These are phyloP conservation scores for Aspergillus bertholletiae DNA, from an alignment of 495 filamentous ascomycete genomes.

Conservation along the genomic window DNA sequence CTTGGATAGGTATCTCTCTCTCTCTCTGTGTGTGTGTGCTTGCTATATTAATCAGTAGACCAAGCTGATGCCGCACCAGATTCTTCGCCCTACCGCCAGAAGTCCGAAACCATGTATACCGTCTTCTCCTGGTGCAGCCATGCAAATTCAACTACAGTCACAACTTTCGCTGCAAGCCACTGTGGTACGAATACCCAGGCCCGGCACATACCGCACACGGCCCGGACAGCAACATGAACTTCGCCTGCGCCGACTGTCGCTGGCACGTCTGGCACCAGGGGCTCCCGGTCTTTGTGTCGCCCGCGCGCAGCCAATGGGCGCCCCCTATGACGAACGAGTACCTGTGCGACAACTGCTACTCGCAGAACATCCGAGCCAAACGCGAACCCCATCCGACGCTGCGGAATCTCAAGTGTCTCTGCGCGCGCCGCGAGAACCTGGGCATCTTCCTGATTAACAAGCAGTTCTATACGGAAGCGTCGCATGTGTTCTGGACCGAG, in stretches of 20 bases:
- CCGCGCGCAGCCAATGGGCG: slow-evolving; percentile 22
- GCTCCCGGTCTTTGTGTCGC: slow-evolving; percentile 3
- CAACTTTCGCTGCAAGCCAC: neutral
- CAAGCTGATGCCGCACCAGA: too few species aligned
- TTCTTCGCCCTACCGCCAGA: slow-evolving; percentile 24
- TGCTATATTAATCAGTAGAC: too few species aligned
- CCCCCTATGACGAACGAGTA: slow-evolving; percentile 11
- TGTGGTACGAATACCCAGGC: neutral
- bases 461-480: slow-evolving; percentile 21
- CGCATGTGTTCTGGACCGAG: slow-evolving; percentile 24
- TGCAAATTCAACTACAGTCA: slow-evolving; percentile 22
- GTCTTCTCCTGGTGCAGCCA: slow-evolving; percentile 22
- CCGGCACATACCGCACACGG: neutral
- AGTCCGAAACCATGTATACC: slow-evolving; percentile 22
- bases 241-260: slow-evolving; percentile 4
- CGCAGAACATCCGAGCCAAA: slow-evolving; percentile 1
- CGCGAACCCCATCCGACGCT: neutral
- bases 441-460: slow-evolving; percentile 19
- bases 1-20: neutral
- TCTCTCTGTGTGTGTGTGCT: too few species aligned
- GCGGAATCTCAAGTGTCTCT: slow-evolving; percentile 17
- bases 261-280: neutral
- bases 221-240: neutral
- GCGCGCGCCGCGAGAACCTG: slow-evolving; percentile 15
- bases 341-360: slow-evolving; percentile 24